Conservation (phyloP, 179 eudicot genomes). For the Actinidia arguta region DNA sequence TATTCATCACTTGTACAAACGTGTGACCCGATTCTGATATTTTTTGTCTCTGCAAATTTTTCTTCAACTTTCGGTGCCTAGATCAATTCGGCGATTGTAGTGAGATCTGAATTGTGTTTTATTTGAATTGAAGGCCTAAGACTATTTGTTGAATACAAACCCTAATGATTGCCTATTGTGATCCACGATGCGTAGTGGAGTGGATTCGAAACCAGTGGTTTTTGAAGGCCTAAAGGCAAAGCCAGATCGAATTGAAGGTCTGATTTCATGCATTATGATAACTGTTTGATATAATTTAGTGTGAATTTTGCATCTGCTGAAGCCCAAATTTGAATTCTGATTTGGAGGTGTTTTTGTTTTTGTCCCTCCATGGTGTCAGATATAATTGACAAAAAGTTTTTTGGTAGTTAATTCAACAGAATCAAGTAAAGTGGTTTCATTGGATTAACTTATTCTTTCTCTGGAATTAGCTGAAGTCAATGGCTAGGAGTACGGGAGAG, state of each 20-base stretch:
- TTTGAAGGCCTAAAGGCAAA: too few species aligned
- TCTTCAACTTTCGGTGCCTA: neutral
- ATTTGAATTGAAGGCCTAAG: too few species aligned
- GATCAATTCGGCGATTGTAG: neutral
- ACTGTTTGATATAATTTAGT: neutral
- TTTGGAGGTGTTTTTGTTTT: neutral
- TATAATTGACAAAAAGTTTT: neutral
- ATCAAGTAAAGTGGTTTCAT: neutral
- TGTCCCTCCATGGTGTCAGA: neutral
- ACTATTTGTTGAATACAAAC: neutral
- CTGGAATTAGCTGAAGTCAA: conserved; percentile 1
- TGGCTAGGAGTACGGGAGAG: conserved; percentile 37
- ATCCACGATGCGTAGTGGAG: neutral
- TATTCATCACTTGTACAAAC: too few species aligned
- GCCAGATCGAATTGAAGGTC: neutral
- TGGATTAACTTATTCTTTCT: too few species aligned
- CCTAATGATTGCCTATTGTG: neutral
- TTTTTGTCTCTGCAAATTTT: too few species aligned
- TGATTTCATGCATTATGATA: neutral
- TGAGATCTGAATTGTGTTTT: neutral
- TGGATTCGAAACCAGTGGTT: neutral
- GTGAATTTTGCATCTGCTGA: conserved; percentile 9
- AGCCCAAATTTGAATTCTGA: neutral
- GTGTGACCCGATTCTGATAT: too few species aligned
- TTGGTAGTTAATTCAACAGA: neutral